Evolutionary conservation across 1,139 yeast genomes (phyloP), one percentile per base, ranked within the genome.

Genomic region (Debaryomycetaceae sp.): DNA sequence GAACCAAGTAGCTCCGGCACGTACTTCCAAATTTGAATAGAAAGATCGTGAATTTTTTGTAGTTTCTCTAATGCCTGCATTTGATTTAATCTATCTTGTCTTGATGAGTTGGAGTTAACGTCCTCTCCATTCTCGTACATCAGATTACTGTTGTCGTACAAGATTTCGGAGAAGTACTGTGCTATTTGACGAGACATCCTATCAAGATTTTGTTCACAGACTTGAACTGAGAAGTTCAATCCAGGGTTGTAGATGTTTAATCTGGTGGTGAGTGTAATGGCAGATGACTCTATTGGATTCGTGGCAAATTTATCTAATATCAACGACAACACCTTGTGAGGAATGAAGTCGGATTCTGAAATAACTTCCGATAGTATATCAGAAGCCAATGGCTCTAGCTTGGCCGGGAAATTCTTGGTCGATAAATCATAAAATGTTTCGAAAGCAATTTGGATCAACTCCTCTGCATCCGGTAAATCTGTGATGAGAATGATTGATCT

Each of bases 161-260:
- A 63, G 50, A 84, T 71, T 56, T 88, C 96, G 0, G 96, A 84
- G 53, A 89, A 87, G 56, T 84, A 85, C 57, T 85, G 91, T 5
- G 95, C 87, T 27, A 87, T 75, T 52, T 83, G 82, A 50, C 96
- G 77, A 9, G 95, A 81, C 77, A 91, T 76, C 49, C 91, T 71
- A 53, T 87, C 95, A 1, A 83, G 64, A 55, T 88, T 87, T 2
- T 79, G 72, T 48, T 81, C 83, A 59, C 96, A 88, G 5, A 91
- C 75, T 13, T 79, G 71, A 38, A 85, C 63, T 5, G 93, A 82
- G 52, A 89, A 75, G 41, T 76, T 79, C 58, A 86, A 84, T 0
- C 87, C 89, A 0, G 87, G 84, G 52, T 70, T 76, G 46, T 60
- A 63, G 14, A 66, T 64, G 42, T 60, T 62, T 3, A 65, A 49